These are phyloP conservation scores for Avena atlantica DNA, from an alignment of 176 grass and related monocot genomes.

Conservation along the genomic window DNA sequence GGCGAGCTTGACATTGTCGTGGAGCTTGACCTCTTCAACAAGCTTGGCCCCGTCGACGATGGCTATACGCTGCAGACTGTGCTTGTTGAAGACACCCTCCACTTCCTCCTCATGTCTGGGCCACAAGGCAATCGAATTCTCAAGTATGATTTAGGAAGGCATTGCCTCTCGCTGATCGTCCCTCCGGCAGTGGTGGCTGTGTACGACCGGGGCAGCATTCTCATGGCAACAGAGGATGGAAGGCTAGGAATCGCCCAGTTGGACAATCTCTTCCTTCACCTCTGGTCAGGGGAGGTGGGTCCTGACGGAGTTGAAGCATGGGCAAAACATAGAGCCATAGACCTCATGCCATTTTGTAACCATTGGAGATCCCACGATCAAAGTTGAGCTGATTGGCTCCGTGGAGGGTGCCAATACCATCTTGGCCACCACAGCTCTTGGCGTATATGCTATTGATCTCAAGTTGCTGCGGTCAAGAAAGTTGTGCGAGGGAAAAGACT, in stretches of 20 bases:
- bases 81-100: not conserved
- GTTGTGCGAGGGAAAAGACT: not conserved
- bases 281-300: not conserved
- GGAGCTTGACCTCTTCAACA: not conserved
- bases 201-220: not conserved
- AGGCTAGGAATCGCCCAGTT: not conserved
- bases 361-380: no score
- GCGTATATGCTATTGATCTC: conserved; percentile 6
- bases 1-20: not conserved
- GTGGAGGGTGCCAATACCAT: not conserved
- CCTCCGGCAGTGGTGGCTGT: not conserved
- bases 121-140: not conserved
- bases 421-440: not conserved
- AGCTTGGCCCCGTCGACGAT: not conserved
- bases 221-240: not conserved
- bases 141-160: not conserved
- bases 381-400: not conserved
- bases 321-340: not conserved
- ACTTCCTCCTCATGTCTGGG: conserved; percentile 14
- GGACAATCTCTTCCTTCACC: not conserved
- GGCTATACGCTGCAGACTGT: not conserved
- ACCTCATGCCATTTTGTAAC: conserved; percentile 3
- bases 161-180: not conserved
- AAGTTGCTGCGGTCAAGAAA: conserved; percentile 6
- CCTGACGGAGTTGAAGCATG: not conserved